These are phyloP conservation scores for Cephaloascus fragrans DNA, from an alignment of 805 yeast species.

Conservation along the genomic window DNA sequence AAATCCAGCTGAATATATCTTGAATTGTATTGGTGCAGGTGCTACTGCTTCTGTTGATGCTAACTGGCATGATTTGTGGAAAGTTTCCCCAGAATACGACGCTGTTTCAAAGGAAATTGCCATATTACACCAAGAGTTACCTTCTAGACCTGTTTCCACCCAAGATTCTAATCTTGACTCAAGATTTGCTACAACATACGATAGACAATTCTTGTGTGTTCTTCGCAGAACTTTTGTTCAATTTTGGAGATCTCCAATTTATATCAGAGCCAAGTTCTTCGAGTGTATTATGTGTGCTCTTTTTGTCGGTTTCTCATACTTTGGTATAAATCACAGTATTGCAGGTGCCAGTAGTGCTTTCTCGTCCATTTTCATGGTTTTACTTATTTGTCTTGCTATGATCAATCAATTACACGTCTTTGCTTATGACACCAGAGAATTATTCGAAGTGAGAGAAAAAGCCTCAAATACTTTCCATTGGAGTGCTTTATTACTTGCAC, in stretches of 20 bases:
- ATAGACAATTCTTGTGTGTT: slow-evolving; percentile 19
- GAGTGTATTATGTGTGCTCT: slow-evolving; percentile 32
- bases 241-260: slow-evolving; percentile 38
- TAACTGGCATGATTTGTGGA: slow-evolving; percentile 21
- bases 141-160: slow-evolving; percentile 6
- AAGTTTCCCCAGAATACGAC: slow-evolving; percentile 22
- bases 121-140: slow-evolving; percentile 7
- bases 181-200: slow-evolving; percentile 6
- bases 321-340: slow-evolving; percentile 20
- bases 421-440: slow-evolving; percentile 26
- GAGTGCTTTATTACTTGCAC: slow-evolving; percentile 29
- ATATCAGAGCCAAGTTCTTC: slow-evolving; percentile 37
- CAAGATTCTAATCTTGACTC: too few relatives aligned
- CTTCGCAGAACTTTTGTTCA: slow-evolving; percentile 25
- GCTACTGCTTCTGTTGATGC: slow-evolving; percentile 28
- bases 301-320: slow-evolving; percentile 43
- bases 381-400: slow-evolving; percentile 27
- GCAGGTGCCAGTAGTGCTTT: slow-evolving; percentile 36
- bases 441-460: slow-evolving; percentile 36
- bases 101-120: not conserved
- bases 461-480: slow-evolving; percentile 32
- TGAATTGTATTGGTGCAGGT: slow-evolving; percentile 36
- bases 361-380: slow-evolving; percentile 37
- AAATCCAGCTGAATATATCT: slow-evolving; percentile 34
- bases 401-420: slow-evolving; percentile 14